Conservation (phyloP, 148 eudicot genomes). For the Vaccinium myrtillus region DNA sequence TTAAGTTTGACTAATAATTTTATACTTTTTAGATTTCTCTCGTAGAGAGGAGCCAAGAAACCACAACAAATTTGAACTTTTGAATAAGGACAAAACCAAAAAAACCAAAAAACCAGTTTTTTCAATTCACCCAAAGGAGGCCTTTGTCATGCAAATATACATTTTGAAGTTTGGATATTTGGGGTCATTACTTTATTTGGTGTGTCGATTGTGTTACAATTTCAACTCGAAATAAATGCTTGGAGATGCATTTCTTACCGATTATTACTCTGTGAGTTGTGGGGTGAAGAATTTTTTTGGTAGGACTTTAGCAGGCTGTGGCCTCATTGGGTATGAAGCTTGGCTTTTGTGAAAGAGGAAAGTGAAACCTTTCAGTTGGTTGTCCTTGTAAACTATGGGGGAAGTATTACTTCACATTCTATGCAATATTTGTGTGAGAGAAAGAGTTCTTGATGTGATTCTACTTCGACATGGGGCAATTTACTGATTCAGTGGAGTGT, state of each 20-base stretch:
- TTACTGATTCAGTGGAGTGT: background rate
- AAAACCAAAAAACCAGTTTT: too few species aligned
- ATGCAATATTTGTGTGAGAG: background rate
- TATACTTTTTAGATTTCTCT: too few species aligned
- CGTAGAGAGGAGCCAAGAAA: too few species aligned
- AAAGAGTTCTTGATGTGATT: background rate
- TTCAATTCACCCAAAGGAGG: too few species aligned
- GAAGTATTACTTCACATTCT: background rate
- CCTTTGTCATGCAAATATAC: too few species aligned
- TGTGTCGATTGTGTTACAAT: background rate
- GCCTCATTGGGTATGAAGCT: conserved; percentile 30
- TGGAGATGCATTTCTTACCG: background rate
- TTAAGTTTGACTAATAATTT: too few species aligned
- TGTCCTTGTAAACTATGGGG: background rate
- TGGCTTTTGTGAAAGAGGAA: conserved; percentile 25
- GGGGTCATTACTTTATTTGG: background rate
- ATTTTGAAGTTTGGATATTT: too few species aligned
- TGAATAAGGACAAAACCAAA: too few species aligned
- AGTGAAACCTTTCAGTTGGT: conserved; percentile 5
- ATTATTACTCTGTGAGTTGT: background rate
- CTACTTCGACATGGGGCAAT: background rate
- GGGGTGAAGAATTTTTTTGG: background rate
- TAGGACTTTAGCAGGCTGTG: background rate
- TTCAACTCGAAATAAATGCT: background rate
- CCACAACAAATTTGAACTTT: too few species aligned